Conservation (phyloP, 1,139 yeast species). For the Saccharomyces hybrid region DNA sequence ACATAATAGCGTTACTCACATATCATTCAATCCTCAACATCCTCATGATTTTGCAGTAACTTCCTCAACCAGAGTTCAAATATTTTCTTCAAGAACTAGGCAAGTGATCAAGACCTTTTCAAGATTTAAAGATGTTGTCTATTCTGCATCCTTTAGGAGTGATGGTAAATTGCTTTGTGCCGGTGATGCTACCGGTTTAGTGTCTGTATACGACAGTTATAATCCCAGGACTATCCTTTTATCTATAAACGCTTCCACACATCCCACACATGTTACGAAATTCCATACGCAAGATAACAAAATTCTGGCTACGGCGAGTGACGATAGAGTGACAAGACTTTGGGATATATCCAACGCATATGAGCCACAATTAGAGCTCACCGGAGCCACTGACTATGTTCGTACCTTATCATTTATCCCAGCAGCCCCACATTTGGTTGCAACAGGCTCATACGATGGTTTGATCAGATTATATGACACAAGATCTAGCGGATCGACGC, state of each 20-base stretch:
- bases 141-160: conserved; percentile 38
- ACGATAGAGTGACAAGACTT: conserved; percentile 76
- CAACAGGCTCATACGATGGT: conserved; percentile 96
- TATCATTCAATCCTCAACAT: conserved; percentile 75
- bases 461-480: conserved; percentile 79
- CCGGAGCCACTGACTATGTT: conserved; percentile 81
- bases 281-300: conserved; percentile 56
- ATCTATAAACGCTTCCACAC: conserved; percentile 70
- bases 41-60: conserved; percentile 95
- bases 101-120: conserved; percentile 86
- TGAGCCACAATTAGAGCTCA: conserved; percentile 57
- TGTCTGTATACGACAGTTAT: conserved; percentile 73
- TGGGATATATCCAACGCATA: conserved; percentile 81
- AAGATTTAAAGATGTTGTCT: conserved; percentile 85
- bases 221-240: conserved; percentile 74
- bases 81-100: conserved; percentile 86
- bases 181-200: conserved; percentile 82
- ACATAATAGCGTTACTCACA: conserved; percentile 83
- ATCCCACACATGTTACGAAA: conserved; percentile 91
- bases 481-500: conserved; percentile 43
- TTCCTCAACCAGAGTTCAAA: conserved; percentile 83
- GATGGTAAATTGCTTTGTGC: conserved; percentile 88
- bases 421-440: conserved; percentile 48
- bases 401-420: conserved; percentile 78
- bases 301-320: conserved; percentile 82